phyloP scores from a whole-genome alignment of 202 grass and related monocot genomes.

The Eragrostis tef region DNA sequence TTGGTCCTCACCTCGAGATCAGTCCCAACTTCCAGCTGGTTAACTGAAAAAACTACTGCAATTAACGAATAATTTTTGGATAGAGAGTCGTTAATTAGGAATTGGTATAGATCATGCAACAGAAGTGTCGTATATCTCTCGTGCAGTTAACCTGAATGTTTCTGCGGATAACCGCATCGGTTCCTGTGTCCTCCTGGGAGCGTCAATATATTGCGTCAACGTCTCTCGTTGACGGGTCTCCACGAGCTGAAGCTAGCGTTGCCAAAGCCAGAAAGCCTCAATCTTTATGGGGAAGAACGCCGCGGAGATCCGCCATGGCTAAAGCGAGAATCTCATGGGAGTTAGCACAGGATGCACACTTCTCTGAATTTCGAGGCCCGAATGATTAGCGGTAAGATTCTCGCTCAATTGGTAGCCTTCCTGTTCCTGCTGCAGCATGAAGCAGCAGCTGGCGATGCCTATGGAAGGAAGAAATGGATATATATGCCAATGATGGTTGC shows the following conservation, averaged over 20 bases:
- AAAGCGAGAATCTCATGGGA: conserved; percentile 49
- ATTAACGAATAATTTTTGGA: not conserved
- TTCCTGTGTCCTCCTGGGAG: not conserved
- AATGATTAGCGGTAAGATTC: conserved; percentile 57
- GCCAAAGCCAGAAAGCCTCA: conserved; percentile 35
- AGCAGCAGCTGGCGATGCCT: conserved; percentile 16
- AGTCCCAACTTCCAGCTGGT: not conserved
- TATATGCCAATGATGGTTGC: conserved; percentile 49
- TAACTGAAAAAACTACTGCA: not conserved
- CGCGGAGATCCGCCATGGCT: conserved; percentile 25
- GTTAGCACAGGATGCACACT: conserved; percentile 4
- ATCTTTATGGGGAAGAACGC: conserved; percentile 53
- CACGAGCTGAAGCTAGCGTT: conserved; percentile 1
- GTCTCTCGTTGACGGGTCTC: not conserved
- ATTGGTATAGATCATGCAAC: not conserved
- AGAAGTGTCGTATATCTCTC: not conserved
- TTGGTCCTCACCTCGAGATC: conserved; percentile 34
- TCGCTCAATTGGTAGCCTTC: not conserved
- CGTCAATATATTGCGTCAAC: not conserved
- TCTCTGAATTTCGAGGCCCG: conserved; percentile 35
- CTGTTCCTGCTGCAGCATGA: not conserved
- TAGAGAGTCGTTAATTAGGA: not conserved
- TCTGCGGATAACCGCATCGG: not conserved
- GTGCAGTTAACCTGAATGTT: not conserved
- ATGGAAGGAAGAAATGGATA: conserved; percentile 12